A percentile compares a stretch with the other conserved stretches of the same genome.
Evolutionary conservation across 805 yeast genomes (phyloP).

Genomic region (Allodekkera sacchari): DNA sequence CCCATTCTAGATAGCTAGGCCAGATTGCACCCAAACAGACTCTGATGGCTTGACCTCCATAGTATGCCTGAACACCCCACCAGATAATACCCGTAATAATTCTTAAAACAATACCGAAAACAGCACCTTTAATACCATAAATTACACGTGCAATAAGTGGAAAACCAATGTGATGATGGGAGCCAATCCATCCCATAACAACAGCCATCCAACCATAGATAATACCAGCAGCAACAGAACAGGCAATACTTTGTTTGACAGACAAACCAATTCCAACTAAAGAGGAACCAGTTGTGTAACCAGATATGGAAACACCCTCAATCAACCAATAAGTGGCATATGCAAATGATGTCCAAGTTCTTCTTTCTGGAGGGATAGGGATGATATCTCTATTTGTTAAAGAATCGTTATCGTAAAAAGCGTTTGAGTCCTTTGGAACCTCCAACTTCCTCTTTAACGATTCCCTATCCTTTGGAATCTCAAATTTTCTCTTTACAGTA

Average conservation of each 20-base stretch:
- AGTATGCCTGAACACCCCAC: slow-evolving; percentile 36
- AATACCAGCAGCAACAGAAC: slow-evolving; percentile 36
- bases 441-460: no score
- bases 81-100: slow-evolving; percentile 37
- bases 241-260: slow-evolving; percentile 31
- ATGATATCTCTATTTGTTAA: slow-evolving; percentile 30
- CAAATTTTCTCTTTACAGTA: no score
- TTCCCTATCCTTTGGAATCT: no score
- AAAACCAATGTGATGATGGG: slow-evolving; percentile 42
- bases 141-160: slow-evolving; percentile 35
- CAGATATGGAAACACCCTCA: slow-evolving; percentile 18
- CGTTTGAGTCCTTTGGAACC: no score
- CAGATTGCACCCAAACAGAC: slow-evolving; percentile 31
- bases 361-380: slow-evolving; percentile 35
- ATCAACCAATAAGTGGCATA: slow-evolving; percentile 36
- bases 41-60: slow-evolving; percentile 38
- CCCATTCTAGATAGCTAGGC: slow-evolving; percentile 29
- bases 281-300: slow-evolving; percentile 15
- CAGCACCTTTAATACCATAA: slow-evolving; percentile 40
- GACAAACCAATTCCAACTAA: slow-evolving; percentile 20
- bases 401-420: no score
- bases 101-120: slow-evolving; percentile 33
- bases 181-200: slow-evolving; percentile 42
- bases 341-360: slow-evolving; percentile 39
- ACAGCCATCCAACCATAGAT: slow-evolving; percentile 36